Conservation (phyloP, 2,329 filamentous ascomycete genomes). For the Tolypocladium ophioglossoides region DNA sequence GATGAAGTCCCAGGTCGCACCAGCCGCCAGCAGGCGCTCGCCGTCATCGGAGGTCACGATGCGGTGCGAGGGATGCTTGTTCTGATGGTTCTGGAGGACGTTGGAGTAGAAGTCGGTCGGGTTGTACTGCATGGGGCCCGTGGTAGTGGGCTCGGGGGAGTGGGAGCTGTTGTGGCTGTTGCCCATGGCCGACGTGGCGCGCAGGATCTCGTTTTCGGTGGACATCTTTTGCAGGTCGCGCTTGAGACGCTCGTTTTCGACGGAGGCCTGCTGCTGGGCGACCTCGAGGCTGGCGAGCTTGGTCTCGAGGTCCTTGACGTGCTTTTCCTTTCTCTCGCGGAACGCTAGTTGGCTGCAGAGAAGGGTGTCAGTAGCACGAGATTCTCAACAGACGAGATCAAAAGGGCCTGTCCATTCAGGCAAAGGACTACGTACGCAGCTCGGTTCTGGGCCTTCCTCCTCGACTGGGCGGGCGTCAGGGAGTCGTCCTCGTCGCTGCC, state of each 20-base stretch:
- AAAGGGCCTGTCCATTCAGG: neutral
- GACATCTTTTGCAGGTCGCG: slow-evolving; percentile 72
- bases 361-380: neutral
- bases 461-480: slow-evolving; percentile 45
- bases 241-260: slow-evolving; percentile 81
- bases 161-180: slow-evolving; percentile 24
- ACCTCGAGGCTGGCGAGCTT: slow-evolving; percentile 72
- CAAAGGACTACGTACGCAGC: slow-evolving; percentile 37
- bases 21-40: slow-evolving; percentile 60
- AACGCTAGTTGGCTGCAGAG: slow-evolving; percentile 79
- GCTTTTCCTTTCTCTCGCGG: slow-evolving; percentile 87
- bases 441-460: slow-evolving; percentile 50
- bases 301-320: slow-evolving; percentile 84
- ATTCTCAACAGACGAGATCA: neutral
- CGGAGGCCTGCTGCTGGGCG: slow-evolving; percentile 58
- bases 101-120: slow-evolving; percentile 63
- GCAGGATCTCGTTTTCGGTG: slow-evolving; percentile 88
- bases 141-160: slow-evolving; percentile 38
- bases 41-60: slow-evolving; percentile 56
- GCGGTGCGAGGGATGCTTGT: slow-evolving; percentile 57
- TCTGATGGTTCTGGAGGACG: slow-evolving; percentile 48
- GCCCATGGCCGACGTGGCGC: slow-evolving; percentile 54
- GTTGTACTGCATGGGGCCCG: slow-evolving; percentile 60
- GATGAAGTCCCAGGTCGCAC: slow-evolving; percentile 84
- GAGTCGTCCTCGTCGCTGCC: slow-evolving; percentile 47